These are phyloP conservation scores for Pleurotus sapidus DNA, from an alignment of 768 basidiomycete species.

Conservation along the genomic window DNA sequence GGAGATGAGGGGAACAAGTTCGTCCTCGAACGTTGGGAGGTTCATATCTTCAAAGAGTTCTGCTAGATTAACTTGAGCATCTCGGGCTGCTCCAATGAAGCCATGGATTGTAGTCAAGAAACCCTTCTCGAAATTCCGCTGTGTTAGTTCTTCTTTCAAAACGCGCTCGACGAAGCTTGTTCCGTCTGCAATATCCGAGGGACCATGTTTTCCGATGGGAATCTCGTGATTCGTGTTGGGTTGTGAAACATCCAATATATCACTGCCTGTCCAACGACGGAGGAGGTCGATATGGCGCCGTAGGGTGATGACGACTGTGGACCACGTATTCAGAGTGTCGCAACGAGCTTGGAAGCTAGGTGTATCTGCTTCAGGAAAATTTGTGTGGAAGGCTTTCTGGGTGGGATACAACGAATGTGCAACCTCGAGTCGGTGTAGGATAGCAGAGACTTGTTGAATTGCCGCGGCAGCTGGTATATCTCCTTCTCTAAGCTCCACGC, in stretches of 20 bases:
- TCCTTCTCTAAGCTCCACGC: slow-evolving; percentile 42
- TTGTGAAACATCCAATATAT: slow-evolving; percentile 84
- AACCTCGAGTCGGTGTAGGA: slow-evolving; percentile 75
- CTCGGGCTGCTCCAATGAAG: slow-evolving; percentile 82
- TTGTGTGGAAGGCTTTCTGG: slow-evolving; percentile 73
- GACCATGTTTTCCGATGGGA: slow-evolving; percentile 34
- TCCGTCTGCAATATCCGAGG: slow-evolving; percentile 55
- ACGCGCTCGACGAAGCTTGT: slow-evolving; percentile 92
- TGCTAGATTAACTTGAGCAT: slow-evolving; percentile 80
- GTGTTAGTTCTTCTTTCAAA: slow-evolving; percentile 95
- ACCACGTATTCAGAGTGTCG: slow-evolving; percentile 91
- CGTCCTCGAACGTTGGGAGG: slow-evolving; percentile 86
- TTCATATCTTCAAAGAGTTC: slow-evolving; percentile 81
- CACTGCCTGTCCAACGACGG: slow-evolving; percentile 92
- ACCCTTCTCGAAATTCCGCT: slow-evolving; percentile 90
- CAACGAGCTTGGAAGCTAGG: slow-evolving; percentile 73
- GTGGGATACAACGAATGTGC: slow-evolving; percentile 87
- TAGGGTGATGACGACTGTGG: slow-evolving; percentile 82
- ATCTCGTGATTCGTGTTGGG: slow-evolving; percentile 68
- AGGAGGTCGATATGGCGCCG: slow-evolving; percentile 77
- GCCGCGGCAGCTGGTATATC: slow-evolving; percentile 38
- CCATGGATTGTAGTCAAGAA: slow-evolving; percentile 84
- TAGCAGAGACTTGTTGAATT: slow-evolving; percentile 56
- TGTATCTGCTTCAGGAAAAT: slow-evolving; percentile 71
- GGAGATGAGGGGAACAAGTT: slow-evolving; percentile 89